These are phyloP conservation scores for Aureobasidium leucospermi DNA, from an alignment of 2,329 filamentous ascomycete species.

Conservation along the genomic window DNA sequence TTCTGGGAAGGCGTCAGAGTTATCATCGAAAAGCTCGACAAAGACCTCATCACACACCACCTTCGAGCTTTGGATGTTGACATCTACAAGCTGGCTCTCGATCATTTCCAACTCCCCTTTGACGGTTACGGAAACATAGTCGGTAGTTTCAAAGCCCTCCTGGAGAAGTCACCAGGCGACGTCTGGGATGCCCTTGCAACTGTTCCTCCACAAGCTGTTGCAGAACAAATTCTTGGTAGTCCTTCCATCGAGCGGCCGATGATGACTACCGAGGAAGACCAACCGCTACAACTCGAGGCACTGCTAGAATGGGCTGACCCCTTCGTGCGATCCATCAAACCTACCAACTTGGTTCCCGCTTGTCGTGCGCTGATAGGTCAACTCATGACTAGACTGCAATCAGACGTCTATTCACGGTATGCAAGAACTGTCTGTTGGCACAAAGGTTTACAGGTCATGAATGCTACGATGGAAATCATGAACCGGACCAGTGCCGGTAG, in stretches of 20 bases:
- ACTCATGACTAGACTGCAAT: constrained; percentile 60
- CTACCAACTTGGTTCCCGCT: constrained; percentile 68
- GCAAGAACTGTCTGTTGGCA: constrained; percentile 56
- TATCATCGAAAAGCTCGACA: constrained; percentile 67
- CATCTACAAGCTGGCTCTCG: constrained; percentile 50
- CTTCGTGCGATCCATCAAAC: constrained; percentile 69
- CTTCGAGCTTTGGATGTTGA: constrained; percentile 73
- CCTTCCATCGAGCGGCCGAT: constrained; percentile 58
- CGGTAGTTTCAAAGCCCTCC: constrained; percentile 60
- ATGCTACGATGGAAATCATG: constrained; percentile 20
- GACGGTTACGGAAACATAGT: constrained; percentile 60
- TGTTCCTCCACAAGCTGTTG: constrained; percentile 69
- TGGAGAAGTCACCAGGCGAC: constrained; percentile 67
- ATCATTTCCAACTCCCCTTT: constrained; percentile 52
- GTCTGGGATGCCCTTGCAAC: constrained; percentile 87
- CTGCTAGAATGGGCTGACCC: constrained; percentile 71
- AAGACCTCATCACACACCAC: constrained; percentile 67
- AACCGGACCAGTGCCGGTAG: constrained; percentile 22
- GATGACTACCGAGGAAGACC: constrained; percentile 46
- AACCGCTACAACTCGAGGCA: constrained; percentile 47
- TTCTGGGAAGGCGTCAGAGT: constrained; percentile 75
- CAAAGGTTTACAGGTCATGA: constrained; percentile 55
- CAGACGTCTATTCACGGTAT: constrained; percentile 46
- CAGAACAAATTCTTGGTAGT: constrained; percentile 76
- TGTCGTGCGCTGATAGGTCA: constrained; percentile 72